Base-by-base conservation (phyloP, 768 basidiomycete genomes). In the Leccinum uliginosum region DNA sequence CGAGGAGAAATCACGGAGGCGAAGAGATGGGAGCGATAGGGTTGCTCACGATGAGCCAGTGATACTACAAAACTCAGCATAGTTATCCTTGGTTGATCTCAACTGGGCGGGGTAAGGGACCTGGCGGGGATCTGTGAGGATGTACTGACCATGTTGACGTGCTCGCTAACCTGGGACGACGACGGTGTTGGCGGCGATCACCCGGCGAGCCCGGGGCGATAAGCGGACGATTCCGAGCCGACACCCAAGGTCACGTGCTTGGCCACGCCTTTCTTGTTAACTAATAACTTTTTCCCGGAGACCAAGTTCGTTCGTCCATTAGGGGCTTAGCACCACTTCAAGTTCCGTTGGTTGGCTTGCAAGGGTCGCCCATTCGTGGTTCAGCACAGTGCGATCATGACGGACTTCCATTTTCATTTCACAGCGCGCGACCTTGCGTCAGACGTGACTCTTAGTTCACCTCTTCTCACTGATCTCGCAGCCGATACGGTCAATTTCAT, bases 11-110 rank as follows among this genome's bases (percentile, higher is more conserved):
- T 61, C 53, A 56, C 43, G 34, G 29, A 26, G 35, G 34, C 35
- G 21, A 21, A 1, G 19, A 10, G 57, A 55, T 51, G 48, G 5
- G 19, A 7, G 7, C n/a, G 49, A 50, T 51, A 11, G 24, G 44
- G 50, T 48, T 40, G 81, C 87, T 72, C 75, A 89, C 87, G 85
- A 79, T 55, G 85, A 77, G 55, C 86, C 83, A n/a, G 88, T 90
- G 26, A 89, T 78, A 19, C 71, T 68, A 61, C 81, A 82, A 70
- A 90, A 89, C 60, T 86, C 83, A 1, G 73, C 73, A 54, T 84
- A 72, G 48, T 74, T 74, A 58, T 86, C 84, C 58, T 67, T 73
- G 15, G 51, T 54, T 9, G 61, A 53, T 62, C 59, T 66, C 8
- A 70, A 71, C 71, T 73, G 14, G 32, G n/a, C 2, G n/a, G 19